Percentiles rank a stretch among this genome's conserved stretches.
Conservation (phyloP, 2,329 filamentous ascomycete species). For the Microcyclosporella mali region DNA sequence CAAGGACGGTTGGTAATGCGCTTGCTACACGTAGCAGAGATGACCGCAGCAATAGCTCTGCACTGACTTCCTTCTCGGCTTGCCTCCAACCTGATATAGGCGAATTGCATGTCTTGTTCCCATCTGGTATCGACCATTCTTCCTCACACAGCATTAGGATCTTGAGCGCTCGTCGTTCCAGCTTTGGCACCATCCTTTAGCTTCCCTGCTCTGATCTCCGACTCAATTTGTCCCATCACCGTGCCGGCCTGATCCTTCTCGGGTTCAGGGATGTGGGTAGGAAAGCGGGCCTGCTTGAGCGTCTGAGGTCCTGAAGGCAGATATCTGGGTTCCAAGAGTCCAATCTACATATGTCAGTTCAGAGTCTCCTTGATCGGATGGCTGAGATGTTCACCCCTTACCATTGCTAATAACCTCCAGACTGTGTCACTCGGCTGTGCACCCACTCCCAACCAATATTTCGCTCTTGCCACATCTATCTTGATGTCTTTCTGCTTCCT, state of each 20-base stretch:
- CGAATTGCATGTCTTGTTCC: neutral
- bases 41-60: no score
- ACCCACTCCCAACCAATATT: constrained; percentile 95
- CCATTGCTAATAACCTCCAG: constrained; percentile 81
- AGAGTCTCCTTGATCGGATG: neutral
- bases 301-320: constrained; percentile 30
- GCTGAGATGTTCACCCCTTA: constrained; percentile 32
- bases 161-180: constrained; percentile 19
- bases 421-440: constrained; percentile 88
- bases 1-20: no score
- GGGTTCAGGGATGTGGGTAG: constrained; percentile 23
- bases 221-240: constrained; percentile 8
- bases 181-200: constrained; percentile 12
- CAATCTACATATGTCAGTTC: constrained; percentile 30
- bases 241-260: constrained; percentile 2
- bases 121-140: neutral
- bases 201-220: constrained; percentile 1
- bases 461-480: constrained; percentile 71
- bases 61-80: neutral
- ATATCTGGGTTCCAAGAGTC: constrained; percentile 38
- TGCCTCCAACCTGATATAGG: constrained; percentile 1
- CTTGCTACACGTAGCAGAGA: no score
- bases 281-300: constrained; percentile 26
- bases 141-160: constrained; percentile 52
- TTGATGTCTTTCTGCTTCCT: constrained; percentile 85